Conservation (phyloP, 768 basidiomycete species). For the Punctularia strigosozonata region DNA sequence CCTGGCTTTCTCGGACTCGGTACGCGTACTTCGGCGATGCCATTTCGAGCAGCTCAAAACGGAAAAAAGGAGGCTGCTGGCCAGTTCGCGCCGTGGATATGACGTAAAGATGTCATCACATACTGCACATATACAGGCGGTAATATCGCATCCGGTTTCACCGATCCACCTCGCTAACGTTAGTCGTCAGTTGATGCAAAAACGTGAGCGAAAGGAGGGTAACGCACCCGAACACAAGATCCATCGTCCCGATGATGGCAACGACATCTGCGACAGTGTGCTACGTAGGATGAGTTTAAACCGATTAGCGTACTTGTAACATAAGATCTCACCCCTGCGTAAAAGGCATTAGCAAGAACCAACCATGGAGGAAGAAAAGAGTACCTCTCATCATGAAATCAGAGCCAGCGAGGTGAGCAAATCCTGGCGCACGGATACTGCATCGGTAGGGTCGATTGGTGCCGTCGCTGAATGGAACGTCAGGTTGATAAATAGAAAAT, state of each 20-base stretch:
- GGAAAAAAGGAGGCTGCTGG: too few species aligned
- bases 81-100: too few species aligned
- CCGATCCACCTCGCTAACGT: constrained; percentile 32
- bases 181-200: constrained; percentile 4
- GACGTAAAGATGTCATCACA: too few species aligned
- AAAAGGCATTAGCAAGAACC: constrained; percentile 5
- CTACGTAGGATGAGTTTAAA: constrained; percentile 21
- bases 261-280: constrained; percentile 93
- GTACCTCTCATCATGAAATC: constrained; percentile 97
- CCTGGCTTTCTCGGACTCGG: too few species aligned
- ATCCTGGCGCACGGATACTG: constrained; percentile 94
- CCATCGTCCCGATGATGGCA: constrained; percentile 97
- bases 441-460: constrained; percentile 94
- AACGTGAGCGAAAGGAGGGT: not conserved
- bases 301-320: not conserved
- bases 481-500: not conserved
- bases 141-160: too few species aligned
- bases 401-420: constrained; percentile 88
- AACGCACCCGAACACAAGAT: constrained; percentile 90
- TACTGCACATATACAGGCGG: too few species aligned
- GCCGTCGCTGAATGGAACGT: constrained; percentile 51
- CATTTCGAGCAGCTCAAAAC: too few species aligned
- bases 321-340: constrained; percentile 23
- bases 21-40: too few species aligned
- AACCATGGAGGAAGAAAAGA: constrained; percentile 5